Conservation (phyloP, 2,329 filamentous ascomycete genomes). For the Talaromyces sp. region DNA sequence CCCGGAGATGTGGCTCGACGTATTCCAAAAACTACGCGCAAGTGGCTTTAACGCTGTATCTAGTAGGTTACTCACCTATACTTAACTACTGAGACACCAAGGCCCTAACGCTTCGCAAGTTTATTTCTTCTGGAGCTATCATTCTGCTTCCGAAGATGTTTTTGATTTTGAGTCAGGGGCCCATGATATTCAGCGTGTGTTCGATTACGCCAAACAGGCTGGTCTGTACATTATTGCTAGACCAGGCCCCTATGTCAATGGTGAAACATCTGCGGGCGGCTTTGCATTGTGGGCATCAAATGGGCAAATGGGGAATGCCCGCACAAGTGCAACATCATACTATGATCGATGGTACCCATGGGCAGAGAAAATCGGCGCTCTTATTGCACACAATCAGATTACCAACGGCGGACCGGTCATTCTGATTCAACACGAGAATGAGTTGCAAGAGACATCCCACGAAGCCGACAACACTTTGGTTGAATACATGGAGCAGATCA, state of each 20-base stretch:
- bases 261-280: constrained; percentile 54
- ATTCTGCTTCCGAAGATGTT: constrained; percentile 29
- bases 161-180: constrained; percentile 56
- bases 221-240: constrained; percentile 56
- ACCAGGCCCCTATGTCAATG: constrained; percentile 57
- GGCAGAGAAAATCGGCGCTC: constrained; percentile 49
- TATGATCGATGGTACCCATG: constrained; percentile 52
- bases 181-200: constrained; percentile 55
- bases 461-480: constrained; percentile 51
- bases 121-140: constrained; percentile 37
- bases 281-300: constrained; percentile 52
- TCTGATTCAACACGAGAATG: constrained; percentile 58
- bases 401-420: constrained; percentile 57
- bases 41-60: constrained; percentile 57
- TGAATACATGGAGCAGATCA: constrained; percentile 56
- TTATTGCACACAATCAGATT: constrained; percentile 54
- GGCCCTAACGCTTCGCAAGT: constrained; percentile 13
- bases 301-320: constrained; percentile 48
- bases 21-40: constrained; percentile 58
- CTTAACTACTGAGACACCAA: background rate
- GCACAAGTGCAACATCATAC: constrained; percentile 51
- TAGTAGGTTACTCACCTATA: constrained; percentile 32
- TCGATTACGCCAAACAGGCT: constrained; percentile 55
- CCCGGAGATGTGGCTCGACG: constrained; percentile 58
- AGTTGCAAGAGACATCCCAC: constrained; percentile 52